Conservation (phyloP, 2,329 filamentous ascomycete species). For the Trematosphaeria pertusa region DNA sequence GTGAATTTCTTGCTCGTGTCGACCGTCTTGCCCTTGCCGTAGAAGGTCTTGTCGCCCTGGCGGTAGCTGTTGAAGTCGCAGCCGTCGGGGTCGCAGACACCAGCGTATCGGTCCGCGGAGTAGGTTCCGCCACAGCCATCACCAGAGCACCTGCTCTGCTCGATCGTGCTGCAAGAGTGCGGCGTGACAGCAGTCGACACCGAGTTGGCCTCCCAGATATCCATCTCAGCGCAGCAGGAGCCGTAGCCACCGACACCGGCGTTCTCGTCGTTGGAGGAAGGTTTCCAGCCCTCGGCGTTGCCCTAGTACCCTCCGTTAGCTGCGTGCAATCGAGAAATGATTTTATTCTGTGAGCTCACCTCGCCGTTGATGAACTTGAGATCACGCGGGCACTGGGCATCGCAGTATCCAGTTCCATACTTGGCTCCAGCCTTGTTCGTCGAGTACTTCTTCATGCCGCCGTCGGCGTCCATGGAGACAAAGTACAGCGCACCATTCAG, state of each 20-base stretch:
- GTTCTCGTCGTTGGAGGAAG: slow-evolving; percentile 60
- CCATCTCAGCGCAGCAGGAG: slow-evolving; percentile 71
- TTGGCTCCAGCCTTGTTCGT: slow-evolving; percentile 58
- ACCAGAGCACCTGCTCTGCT: slow-evolving; percentile 60
- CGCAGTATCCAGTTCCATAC: slow-evolving; percentile 57
- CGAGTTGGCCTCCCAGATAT: slow-evolving; percentile 72
- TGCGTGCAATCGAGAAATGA: no score
- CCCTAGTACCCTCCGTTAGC: slow-evolving; percentile 45
- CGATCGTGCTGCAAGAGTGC: slow-evolving; percentile 63
- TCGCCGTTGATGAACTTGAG: slow-evolving; percentile 60
- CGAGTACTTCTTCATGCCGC: slow-evolving; percentile 57
- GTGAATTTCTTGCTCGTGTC: slow-evolving; percentile 48
- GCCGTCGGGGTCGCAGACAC: slow-evolving; percentile 69
- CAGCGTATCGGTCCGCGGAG: slow-evolving; percentile 61
- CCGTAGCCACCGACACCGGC: slow-evolving; percentile 60
- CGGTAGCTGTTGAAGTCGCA: slow-evolving; percentile 67
- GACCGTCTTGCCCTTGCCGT: slow-evolving; percentile 59
- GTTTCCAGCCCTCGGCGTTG: slow-evolving; percentile 60
- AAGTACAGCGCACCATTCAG: slow-evolving; percentile 73
- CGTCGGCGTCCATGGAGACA: slow-evolving; percentile 66
- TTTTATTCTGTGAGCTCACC: slow-evolving; percentile 37
- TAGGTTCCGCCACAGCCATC: slow-evolving; percentile 49
- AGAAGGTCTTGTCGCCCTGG: slow-evolving; percentile 67
- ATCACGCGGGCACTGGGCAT: slow-evolving; percentile 41
- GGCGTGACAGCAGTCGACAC: slow-evolving; percentile 68